phyloP scores from a whole-genome alignment of 768 basidiomycete species.

The Amanita inopinata region DNA sequence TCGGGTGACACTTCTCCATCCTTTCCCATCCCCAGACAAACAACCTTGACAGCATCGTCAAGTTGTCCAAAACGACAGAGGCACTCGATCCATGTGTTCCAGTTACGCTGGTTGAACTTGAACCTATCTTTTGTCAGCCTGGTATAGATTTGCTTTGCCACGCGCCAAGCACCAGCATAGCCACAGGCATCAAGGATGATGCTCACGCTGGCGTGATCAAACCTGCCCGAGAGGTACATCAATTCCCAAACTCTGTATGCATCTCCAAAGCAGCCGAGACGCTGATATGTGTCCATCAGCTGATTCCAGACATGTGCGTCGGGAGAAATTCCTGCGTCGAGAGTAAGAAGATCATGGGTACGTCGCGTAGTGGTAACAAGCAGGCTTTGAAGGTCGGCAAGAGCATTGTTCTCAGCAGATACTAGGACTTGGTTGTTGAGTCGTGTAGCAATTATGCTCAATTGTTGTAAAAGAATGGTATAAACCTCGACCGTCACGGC shows the following conservation, averaged over 20 bases:
- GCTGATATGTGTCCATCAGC: slow-evolving; percentile 84
- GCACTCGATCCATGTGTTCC: slow-evolving; percentile 80
- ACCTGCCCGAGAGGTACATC: slow-evolving; percentile 48
- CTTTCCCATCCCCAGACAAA: slow-evolving; percentile 57
- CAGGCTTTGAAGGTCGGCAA: slow-evolving; percentile 17
- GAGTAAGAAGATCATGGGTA: slow-evolving; percentile 66
- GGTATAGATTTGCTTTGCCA: slow-evolving; percentile 45
- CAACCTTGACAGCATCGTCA: slow-evolving; percentile 55
- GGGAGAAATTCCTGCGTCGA: slow-evolving; percentile 69
- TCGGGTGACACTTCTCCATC: slow-evolving; percentile 37
- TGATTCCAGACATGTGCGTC: slow-evolving; percentile 68
- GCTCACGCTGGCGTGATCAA: slow-evolving; percentile 58
- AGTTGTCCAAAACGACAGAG: slow-evolving; percentile 63
- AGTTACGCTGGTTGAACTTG: slow-evolving; percentile 53
- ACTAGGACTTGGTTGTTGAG: slow-evolving; percentile 14
- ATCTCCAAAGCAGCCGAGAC: slow-evolving; percentile 59
- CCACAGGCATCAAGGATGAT: slow-evolving; percentile 85
- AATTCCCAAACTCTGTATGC: slow-evolving; percentile 76
- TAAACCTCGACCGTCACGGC: slow-evolving; percentile 51
- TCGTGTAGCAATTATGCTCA: slow-evolving; percentile 35
- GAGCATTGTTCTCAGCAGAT: slow-evolving; percentile 1
- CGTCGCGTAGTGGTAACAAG: slow-evolving; percentile 46
- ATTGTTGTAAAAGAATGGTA: slow-evolving; percentile 51
- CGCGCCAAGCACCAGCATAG: slow-evolving; percentile 37
- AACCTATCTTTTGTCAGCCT: slow-evolving; percentile 42